These are phyloP conservation scores for Trichosporon asahii DNA, from an alignment of 1,284 basidiomycete species.

Conservation along the genomic window DNA sequence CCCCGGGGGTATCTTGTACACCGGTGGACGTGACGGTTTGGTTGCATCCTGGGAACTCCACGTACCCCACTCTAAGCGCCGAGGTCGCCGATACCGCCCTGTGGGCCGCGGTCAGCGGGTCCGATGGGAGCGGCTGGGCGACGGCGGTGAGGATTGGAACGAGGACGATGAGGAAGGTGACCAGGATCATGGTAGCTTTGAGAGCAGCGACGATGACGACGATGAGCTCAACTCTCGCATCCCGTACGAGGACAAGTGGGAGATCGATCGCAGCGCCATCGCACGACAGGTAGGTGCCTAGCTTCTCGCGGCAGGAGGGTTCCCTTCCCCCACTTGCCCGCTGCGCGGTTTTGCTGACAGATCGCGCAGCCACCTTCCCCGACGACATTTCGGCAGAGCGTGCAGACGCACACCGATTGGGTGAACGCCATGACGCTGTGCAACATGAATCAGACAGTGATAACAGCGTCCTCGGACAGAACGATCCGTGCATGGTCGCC, in stretches of 20 bases:
- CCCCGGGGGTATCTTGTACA: conserved; percentile 91
- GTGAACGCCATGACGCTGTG: conserved; percentile 91
- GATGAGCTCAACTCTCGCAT: conserved; percentile 49
- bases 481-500: conserved; percentile 93
- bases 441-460: conserved; percentile 88
- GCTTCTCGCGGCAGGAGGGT: background rate
- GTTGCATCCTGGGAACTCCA: conserved; percentile 87
- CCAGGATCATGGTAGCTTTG: conserved; percentile 12
- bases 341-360: conserved; percentile 1
- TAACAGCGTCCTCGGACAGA: conserved; percentile 93
- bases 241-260: conserved; percentile 73
- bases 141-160: conserved; percentile 58
- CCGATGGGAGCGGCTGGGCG: conserved; percentile 45
- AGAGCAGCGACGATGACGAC: conserved; percentile 58
- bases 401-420: conserved; percentile 90
- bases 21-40: conserved; percentile 87
- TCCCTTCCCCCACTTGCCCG: background rate
- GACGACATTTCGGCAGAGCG: conserved; percentile 69
- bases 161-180: conserved; percentile 58
- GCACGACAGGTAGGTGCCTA: conserved; percentile 25
- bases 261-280: conserved; percentile 58
- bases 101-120: conserved; percentile 31
- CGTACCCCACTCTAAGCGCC: conserved; percentile 59
- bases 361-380: conserved; percentile 29
- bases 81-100: conserved; percentile 50